These are phyloP conservation scores for Apiotrichum mycotoxinovorans DNA, from an alignment of 1,284 basidiomycete genomes.

Conservation along the genomic window DNA sequence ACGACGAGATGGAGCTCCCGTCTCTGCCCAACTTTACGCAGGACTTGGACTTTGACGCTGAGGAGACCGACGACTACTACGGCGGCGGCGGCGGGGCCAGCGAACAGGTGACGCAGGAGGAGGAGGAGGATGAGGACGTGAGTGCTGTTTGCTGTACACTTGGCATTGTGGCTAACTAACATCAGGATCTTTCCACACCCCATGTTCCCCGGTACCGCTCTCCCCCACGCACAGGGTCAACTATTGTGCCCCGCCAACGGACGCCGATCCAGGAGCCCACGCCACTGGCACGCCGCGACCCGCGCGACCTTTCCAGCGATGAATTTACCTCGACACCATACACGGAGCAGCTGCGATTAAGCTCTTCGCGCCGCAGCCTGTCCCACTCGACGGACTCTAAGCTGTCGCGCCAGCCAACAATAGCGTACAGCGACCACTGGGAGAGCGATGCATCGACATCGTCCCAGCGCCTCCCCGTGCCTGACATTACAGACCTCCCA, in stretches of 20 bases:
- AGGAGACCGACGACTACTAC: slow-evolving; percentile 6
- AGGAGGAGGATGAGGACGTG: neutral
- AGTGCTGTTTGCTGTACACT: neutral
- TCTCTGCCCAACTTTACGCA: slow-evolving; percentile 44
- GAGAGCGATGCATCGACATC: neutral
- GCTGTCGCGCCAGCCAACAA: neutral
- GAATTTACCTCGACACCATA: slow-evolving; percentile 2
- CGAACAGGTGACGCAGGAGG: neutral
- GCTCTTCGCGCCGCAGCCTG: neutral
- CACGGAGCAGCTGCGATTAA: neutral
- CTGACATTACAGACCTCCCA: neutral
- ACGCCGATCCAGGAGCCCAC: neutral
- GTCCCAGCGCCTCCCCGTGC: neutral
- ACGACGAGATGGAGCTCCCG: slow-evolving; percentile 45
- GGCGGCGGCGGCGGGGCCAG: neutral
- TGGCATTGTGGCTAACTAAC: neutral
- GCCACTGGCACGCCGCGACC: neutral
- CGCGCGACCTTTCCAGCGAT: neutral
- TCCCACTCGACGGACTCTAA: neutral
- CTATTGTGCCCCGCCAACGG: neutral
- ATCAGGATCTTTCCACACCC: neutral
- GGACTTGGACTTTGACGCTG: slow-evolving; percentile 37
- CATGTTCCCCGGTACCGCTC: neutral
- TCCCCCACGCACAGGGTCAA: slow-evolving; percentile 1
- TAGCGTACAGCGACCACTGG: neutral